A percentile compares a stretch with the other conserved stretches of the same genome.
Evolutionary conservation across 192 early-diverging fungal species (phyloP).

Genomic region (Phycomyces nitens): DNA sequence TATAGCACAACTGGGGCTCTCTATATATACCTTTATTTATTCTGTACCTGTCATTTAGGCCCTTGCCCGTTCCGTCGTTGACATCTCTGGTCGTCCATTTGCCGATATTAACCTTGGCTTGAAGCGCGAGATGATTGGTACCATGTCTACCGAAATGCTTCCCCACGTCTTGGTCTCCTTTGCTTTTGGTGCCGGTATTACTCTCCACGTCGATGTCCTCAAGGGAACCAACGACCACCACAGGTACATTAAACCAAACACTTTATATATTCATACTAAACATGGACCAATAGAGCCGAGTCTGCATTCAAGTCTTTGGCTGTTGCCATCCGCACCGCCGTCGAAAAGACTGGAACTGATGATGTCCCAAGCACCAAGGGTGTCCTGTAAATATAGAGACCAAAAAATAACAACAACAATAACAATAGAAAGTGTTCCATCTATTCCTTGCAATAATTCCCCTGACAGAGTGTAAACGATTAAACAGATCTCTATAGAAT

Average conservation of each 20-base stretch:
- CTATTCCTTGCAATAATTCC: not conserved
- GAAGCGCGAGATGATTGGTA: constrained; percentile 88
- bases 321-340: constrained; percentile 86
- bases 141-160: constrained; percentile 95
- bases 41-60: constrained; percentile 50
- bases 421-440: not conserved
- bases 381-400: constrained; percentile 50
- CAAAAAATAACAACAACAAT: not conserved
- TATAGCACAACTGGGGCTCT: too few species aligned
- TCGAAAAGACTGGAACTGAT: constrained; percentile 78
- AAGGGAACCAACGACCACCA: constrained; percentile 98
- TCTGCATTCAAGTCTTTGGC: constrained; percentile 97
- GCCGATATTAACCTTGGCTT: constrained; percentile 81
- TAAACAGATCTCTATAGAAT: too few species aligned
- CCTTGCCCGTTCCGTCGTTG: constrained; percentile 89
- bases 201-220: constrained; percentile 93
- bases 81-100: constrained; percentile 93
- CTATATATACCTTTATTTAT: too few species aligned
- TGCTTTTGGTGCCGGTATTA: constrained; percentile 87
- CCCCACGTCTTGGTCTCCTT: constrained; percentile 95
- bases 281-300: constrained; percentile 64
- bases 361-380: constrained; percentile 98
- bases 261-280: too few species aligned
- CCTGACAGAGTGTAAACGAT: not conserved
- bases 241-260: constrained; percentile 59